These are phyloP conservation scores for Botrytis cinerea DNA, from an alignment of 2,329 filamentous ascomycete genomes.

Conservation along the genomic window DNA sequence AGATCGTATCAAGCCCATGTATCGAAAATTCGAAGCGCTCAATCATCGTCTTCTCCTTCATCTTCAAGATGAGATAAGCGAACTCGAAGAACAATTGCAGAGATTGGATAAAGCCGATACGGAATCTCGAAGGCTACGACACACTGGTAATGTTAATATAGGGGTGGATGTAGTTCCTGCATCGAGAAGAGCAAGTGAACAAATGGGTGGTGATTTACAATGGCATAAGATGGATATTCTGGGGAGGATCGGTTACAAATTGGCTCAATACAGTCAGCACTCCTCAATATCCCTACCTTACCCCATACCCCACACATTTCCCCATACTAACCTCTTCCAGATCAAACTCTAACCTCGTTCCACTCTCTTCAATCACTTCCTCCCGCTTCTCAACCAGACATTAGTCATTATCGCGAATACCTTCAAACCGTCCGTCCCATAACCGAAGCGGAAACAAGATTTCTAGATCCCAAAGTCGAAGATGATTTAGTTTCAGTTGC, in stretches of 20 bases:
- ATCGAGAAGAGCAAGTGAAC: conserved; percentile 56
- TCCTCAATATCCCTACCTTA: background rate
- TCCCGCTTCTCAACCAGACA: conserved; percentile 52
- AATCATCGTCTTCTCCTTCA: conserved; percentile 82
- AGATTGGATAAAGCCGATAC: conserved; percentile 64
- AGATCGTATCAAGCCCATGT: conserved; percentile 58
- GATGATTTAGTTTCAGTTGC: conserved; percentile 40
- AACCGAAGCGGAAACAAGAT: conserved; percentile 53
- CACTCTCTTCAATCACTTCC: conserved; percentile 53
- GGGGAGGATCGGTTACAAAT: conserved; percentile 63
- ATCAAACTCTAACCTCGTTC: conserved; percentile 62
- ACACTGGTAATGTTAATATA: conserved; percentile 2
- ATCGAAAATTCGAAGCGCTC: conserved; percentile 77
- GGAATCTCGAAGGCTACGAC: conserved; percentile 39
- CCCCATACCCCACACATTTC: background rate
- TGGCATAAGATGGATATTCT: conserved; percentile 62
- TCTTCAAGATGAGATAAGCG: conserved; percentile 80
- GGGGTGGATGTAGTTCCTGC: conserved; percentile 52
- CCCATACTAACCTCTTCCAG: conserved; percentile 41
- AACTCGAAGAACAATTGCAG: conserved; percentile 77
- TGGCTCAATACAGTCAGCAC: conserved; percentile 65
- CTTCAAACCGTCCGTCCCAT: conserved; percentile 57
- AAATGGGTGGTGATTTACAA: conserved; percentile 57
- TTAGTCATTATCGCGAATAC: conserved; percentile 56
- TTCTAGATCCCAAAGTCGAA: conserved; percentile 35